Evolutionary conservation across 1,284 basidiomycete species (phyloP).

Genomic region (Erythrobasidium hasegawianum): DNA sequence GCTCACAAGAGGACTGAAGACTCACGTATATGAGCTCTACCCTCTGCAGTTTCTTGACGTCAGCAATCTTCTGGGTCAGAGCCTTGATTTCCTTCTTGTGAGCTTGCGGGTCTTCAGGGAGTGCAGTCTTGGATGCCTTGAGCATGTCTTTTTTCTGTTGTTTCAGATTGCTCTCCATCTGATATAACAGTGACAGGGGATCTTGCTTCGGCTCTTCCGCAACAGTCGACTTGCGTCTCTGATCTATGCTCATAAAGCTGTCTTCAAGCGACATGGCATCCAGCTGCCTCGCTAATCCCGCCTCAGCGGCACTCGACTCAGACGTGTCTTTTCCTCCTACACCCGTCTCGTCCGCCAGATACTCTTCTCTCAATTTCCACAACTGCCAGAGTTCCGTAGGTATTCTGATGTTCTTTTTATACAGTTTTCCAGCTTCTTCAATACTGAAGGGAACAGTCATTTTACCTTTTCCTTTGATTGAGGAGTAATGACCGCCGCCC

Average conservation of each 20-base stretch:
- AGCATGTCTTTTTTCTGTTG: slow-evolving; percentile 54
- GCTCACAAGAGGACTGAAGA: too few relatives aligned
- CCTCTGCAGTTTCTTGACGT: slow-evolving; percentile 75
- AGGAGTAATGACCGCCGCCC: slow-evolving; percentile 49
- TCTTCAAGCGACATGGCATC: slow-evolving; percentile 34
- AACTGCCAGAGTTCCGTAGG: slow-evolving; percentile 86
- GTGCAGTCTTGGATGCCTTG: slow-evolving; percentile 34
- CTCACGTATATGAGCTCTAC: slow-evolving; percentile 88
- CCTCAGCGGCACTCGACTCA: slow-evolving; percentile 49
- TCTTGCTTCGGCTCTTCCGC: slow-evolving; percentile 24
- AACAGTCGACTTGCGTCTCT: background rate
- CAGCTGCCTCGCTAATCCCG: slow-evolving; percentile 26
- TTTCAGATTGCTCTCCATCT: slow-evolving; percentile 62
- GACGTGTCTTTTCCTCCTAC: slow-evolving; percentile 67
- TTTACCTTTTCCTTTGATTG: slow-evolving; percentile 54
- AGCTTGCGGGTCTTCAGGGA: slow-evolving; percentile 9
- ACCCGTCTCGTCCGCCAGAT: slow-evolving; percentile 87
- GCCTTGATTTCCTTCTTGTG: slow-evolving; percentile 58
- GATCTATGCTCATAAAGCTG: slow-evolving; percentile 40
- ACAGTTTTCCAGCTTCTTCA: slow-evolving; percentile 89
- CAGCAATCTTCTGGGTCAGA: slow-evolving; percentile 65
- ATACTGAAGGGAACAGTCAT: slow-evolving; percentile 83
- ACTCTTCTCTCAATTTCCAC: slow-evolving; percentile 92
- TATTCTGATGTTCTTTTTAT: slow-evolving; percentile 84
- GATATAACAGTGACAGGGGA: slow-evolving; percentile 50